Evolutionary conservation across 2,329 filamentous ascomycete genomes (phyloP), one percentile per base, ranked within the genome.

Genomic region (Pseudogymnoascus sp.): DNA sequence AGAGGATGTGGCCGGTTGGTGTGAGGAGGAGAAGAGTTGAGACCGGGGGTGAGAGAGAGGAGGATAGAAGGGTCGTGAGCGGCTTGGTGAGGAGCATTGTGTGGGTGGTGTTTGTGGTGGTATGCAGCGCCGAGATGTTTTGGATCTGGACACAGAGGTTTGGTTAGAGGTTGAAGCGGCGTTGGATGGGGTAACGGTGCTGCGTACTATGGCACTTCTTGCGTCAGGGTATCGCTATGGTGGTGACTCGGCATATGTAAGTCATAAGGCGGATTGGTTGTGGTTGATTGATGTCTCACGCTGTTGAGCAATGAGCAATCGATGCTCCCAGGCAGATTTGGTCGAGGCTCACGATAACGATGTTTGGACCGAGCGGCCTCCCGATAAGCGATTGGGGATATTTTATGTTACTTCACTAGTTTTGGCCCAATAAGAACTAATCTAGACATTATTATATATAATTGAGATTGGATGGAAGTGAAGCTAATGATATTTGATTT

Each of bases 11-110:
- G 68, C 85, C 85, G 39, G 82, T 80, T 1, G 80, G 77, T 2
- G 83, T 84, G 55, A 83, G 81, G 49, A 88, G 78, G 64, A 86
- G 79, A 62, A 84, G 79, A 2, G 83, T 84, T 64, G 83, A 83
- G 33, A 87, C 77, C 64, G 81, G 76, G 3, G 82, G 72, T 1
- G 70, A 67, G 6, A 81, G 81, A 72, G 85, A 83, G 65, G 80
- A 75, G 69, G 80, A 78, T 55, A 88, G 81, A 73, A 87, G 87
- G 64, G 80, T 75, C 29, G 83, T 85, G 67, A 88, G 80, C 65
- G 83, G 83, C 72, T 86, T 87, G 37, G 82, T 86, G 65, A 91
- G 79, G 75, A 91, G 78, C 71, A 74, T 73, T 23, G 11, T 49
- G 16, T 38, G 21, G 11, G 60, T 31, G 23, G 58, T 49, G 11